Percentiles rank a stretch among this genome's conserved stretches.
Evolutionary conservation across 2,329 filamentous ascomycete genomes (phyloP).

Genomic region (Nothopassalora personata): DNA sequence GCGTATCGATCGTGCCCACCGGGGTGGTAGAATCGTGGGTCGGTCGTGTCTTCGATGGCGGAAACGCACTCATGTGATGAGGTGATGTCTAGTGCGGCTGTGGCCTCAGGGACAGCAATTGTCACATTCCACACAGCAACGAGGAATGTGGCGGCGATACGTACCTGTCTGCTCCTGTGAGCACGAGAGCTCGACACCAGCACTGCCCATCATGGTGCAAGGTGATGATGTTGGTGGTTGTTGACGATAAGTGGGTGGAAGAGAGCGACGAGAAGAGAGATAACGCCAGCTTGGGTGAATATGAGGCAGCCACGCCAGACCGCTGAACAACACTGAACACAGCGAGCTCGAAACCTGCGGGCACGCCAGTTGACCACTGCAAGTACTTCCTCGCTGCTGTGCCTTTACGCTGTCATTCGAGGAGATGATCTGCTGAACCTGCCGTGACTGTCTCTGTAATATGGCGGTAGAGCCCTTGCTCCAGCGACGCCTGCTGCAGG

Average conservation of each 20-base stretch:
- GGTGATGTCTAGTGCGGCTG: not conserved
- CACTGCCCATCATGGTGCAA: not conserved
- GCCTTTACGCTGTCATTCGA: not conserved
- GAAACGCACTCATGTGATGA: too few relatives aligned
- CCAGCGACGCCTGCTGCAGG: too few relatives aligned
- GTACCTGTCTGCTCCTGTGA: not conserved
- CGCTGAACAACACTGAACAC: not conserved
- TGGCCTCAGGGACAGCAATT: slow-evolving; percentile 58
- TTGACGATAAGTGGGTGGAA: not conserved
- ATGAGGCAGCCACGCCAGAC: not conserved
- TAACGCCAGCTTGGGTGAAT: not conserved
- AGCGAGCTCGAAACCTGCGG: not conserved
- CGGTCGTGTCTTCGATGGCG: too few relatives aligned
- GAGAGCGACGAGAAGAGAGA: not conserved
- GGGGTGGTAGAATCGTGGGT: too few relatives aligned
- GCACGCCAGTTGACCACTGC: not conserved
- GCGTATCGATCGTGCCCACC: too few relatives aligned
- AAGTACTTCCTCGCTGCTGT: not conserved
- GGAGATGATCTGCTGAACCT: not conserved
- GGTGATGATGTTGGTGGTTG: not conserved
- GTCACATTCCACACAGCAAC: not conserved
- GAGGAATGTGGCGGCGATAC: not conserved
- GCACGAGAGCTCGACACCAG: not conserved
- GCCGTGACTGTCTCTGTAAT: too few relatives aligned
- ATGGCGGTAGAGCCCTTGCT: too few relatives aligned